A percentile compares a stretch with the other conserved stretches of the same genome.
These are phyloP conservation scores for Hypsizygus marmoreus DNA, from an alignment of 768 basidiomycete species.

Conservation along the genomic window DNA sequence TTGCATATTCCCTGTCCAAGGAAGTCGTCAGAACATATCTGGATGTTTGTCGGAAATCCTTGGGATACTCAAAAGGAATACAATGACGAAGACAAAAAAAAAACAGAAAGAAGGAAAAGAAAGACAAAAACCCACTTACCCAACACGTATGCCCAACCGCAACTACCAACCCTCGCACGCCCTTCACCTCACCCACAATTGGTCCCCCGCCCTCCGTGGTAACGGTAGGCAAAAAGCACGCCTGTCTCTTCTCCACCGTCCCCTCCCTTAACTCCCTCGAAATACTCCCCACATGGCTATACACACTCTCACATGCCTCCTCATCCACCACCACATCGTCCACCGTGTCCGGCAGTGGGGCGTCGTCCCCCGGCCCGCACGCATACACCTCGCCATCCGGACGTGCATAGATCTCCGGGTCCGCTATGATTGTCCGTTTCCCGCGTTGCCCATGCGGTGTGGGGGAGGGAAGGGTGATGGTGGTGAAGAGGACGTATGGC, in stretches of 20 bases:
- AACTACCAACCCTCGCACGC: conserved; percentile 66
- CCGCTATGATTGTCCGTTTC: conserved; percentile 28
- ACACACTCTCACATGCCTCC: conserved; percentile 55
- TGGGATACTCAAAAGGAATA: too few relatives aligned
- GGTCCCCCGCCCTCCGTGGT: conserved; percentile 58
- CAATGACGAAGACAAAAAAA: conserved; percentile 11
- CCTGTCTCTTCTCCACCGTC: conserved; percentile 52
- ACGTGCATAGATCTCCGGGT: conserved; percentile 74
- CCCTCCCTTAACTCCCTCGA: conserved; percentile 59
- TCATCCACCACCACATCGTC: conserved; percentile 69
- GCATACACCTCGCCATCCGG: conserved; percentile 72
- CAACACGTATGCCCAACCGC: conserved; percentile 83
- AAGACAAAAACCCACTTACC: conserved; percentile 44
- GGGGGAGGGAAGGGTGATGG: conserved; percentile 44
- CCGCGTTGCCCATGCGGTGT: neutral
- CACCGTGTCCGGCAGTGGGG: conserved; percentile 65
- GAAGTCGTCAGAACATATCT: too few relatives aligned
- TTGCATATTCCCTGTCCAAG: conserved; percentile 72
- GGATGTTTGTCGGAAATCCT: too few relatives aligned
- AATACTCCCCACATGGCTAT: conserved; percentile 59
- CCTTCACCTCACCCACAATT: conserved; percentile 65
- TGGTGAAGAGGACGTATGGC: conserved; percentile 84
- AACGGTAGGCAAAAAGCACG: conserved; percentile 81
- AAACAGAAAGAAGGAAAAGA: neutral
- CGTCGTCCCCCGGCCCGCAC: conserved; percentile 79